Evolutionary conservation across 306 rosid species (phyloP).

Genomic region (Abrus precatorius): DNA sequence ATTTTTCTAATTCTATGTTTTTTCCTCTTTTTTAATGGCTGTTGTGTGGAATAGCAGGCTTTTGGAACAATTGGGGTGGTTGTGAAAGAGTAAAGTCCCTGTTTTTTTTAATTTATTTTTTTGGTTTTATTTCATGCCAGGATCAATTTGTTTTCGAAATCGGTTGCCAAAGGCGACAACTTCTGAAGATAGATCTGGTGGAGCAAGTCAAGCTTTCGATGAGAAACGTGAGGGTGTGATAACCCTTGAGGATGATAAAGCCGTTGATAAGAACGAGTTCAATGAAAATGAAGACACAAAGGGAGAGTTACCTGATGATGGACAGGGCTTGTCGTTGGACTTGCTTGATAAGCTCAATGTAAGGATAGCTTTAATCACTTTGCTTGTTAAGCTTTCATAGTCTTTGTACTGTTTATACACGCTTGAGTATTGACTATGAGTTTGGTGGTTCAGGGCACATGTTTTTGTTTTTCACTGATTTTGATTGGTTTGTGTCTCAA

Average conservation of each 20-base stretch:
- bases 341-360: slow-evolving; percentile 50
- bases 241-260: slow-evolving; percentile 35
- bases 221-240: slow-evolving; percentile 49
- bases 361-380: slow-evolving; percentile 31
- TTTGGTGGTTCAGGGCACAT: not conserved
- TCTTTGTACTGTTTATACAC: not conserved
- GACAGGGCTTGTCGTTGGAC: slow-evolving; percentile 46
- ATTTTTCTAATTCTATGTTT: not conserved
- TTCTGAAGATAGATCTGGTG: slow-evolving; percentile 55
- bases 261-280: slow-evolving; percentile 36
- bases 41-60: not conserved
- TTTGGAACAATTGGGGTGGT: not conserved
- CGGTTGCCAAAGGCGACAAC: slow-evolving; percentile 43
- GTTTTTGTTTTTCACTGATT: not conserved
- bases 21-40: not conserved
- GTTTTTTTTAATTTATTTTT: not conserved
- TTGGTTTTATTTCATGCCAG: slow-evolving; percentile 34
- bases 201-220: slow-evolving; percentile 34
- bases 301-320: slow-evolving; percentile 53
- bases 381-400: slow-evolving; percentile 2
- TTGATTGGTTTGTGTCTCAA: not conserved
- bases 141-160: slow-evolving; percentile 45
- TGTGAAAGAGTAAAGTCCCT: not conserved
- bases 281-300: slow-evolving; percentile 51
- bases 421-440: not conserved